These are phyloP conservation scores for Xylaria scruposa DNA, from an alignment of 495 filamentous ascomycete species.

Conservation along the genomic window DNA sequence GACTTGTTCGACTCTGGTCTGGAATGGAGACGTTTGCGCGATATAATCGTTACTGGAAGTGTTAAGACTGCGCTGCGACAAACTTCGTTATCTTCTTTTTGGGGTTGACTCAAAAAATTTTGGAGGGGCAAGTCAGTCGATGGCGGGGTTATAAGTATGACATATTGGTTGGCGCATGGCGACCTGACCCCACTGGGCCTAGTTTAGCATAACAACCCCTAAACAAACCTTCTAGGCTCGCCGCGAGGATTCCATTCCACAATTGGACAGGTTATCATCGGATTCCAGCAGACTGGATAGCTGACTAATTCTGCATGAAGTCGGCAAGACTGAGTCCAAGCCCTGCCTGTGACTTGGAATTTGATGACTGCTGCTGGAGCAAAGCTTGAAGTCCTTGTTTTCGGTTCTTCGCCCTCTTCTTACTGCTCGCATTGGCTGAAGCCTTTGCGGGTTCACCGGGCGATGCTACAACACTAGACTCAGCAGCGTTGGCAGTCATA, in stretches of 20 bases:
- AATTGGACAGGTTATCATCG: not conserved
- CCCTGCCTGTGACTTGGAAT: conserved; percentile 42
- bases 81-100: conserved; percentile 14
- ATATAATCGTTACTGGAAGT: not conserved
- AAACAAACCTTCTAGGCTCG: conserved; percentile 17
- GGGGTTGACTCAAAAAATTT: conserved; percentile 46
- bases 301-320: conserved; percentile 55
- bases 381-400: conserved; percentile 62
- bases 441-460: conserved; percentile 1
- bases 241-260: conserved; percentile 27
- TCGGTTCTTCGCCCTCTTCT: conserved; percentile 59
- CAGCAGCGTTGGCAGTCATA: not conserved
- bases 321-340: conserved; percentile 58
- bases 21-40: not conserved
- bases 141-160: conserved; percentile 44
- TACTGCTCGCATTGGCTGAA: conserved; percentile 56
- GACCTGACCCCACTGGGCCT: conserved; percentile 30
- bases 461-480: not conserved
- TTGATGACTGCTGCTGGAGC: conserved; percentile 49
- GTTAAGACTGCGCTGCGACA: not conserved
- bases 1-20: not conserved
- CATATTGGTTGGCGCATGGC: conserved; percentile 25
- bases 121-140: conserved; percentile 41
- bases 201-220: conserved; percentile 16
- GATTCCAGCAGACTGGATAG: not conserved